Conservation (phyloP, 2,329 filamentous ascomycete species). For the Ophiocordyceps australis region DNA sequence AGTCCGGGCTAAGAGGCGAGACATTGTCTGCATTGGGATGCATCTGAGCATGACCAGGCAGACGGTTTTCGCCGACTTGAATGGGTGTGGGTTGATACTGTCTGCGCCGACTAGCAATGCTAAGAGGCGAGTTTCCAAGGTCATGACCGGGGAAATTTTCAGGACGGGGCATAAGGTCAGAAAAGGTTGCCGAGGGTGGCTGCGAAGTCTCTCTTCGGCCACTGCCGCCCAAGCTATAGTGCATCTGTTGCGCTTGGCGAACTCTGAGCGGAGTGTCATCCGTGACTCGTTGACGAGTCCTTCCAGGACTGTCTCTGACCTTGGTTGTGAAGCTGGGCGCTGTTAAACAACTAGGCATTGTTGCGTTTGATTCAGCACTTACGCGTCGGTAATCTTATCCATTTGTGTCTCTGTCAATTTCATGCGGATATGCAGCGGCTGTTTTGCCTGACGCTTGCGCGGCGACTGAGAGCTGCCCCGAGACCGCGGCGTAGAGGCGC, state of each 20-base stretch:
- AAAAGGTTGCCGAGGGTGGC: slow-evolving; percentile 9
- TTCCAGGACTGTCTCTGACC: slow-evolving; percentile 9
- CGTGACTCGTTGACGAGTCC: slow-evolving; percentile 5
- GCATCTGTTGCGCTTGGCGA: background rate
- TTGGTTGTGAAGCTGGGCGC: slow-evolving; percentile 14
- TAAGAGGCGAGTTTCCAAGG: too few species aligned
- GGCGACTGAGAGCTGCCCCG: slow-evolving; percentile 11
- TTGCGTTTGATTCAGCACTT: too few species aligned
- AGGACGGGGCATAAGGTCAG: slow-evolving; percentile 11
- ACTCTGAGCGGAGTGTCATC: slow-evolving; percentile 4
- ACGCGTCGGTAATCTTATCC: slow-evolving; percentile 27
- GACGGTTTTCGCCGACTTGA: slow-evolving; percentile 5
- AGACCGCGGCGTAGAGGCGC: slow-evolving; percentile 10
- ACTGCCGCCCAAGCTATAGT: slow-evolving; percentile 2
- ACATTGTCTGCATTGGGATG: slow-evolving; percentile 6
- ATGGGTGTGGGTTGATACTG: slow-evolving; percentile 9
- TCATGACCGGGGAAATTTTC: too few species aligned
- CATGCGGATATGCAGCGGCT: slow-evolving; percentile 25
- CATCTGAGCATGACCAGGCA: slow-evolving; percentile 2
- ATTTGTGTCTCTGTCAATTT: slow-evolving; percentile 29
- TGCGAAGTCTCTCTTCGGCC: background rate
- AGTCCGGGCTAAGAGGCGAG: slow-evolving; percentile 11
- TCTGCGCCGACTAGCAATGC: slow-evolving; percentile 11
- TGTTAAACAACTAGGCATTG: too few species aligned
- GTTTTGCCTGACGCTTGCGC: slow-evolving; percentile 12